Base-by-base conservation (phyloP, 2,329 filamentous ascomycete genomes). In the Colletotrichum tropicale region DNA sequence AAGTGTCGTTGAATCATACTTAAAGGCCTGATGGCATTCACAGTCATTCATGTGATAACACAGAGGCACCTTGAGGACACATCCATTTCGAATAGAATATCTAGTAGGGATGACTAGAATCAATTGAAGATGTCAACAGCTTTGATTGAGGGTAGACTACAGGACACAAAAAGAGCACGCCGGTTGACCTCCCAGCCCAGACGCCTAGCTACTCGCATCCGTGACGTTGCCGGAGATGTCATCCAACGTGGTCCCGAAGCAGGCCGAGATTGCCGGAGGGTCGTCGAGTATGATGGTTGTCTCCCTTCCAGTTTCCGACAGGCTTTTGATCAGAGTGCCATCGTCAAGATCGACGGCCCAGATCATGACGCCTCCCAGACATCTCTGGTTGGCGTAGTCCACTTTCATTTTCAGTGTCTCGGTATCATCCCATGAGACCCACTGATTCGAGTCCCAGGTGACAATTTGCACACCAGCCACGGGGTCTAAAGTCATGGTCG, bases 381-480 rank as follows among this genome's bases (percentile, higher is more conserved):
- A 83, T 6, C 66, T 75, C 48, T n/a, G 56, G 55, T 81, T 80
- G 3, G 82, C 83, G 65, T 78, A 82, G 24, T 84, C 80, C 34
- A 77, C 60, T 79, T 85, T 85, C 68, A 82, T 61, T 71, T 80
- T 75, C 67, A 84, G 77, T n/a, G 85, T 84, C 52, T 82, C 76
- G 4, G 38, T 78, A 71, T 86, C 82, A 75, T 87, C 85, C 55
- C 78, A 87, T 4, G 78, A 78, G 3, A 86, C 80, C 86, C 85
- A 87, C 74, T 87, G 83, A 68, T 84, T 77, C 8, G 36, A 66
- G 61, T 80, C 77, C 80, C 80, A 86, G 0, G 80, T 81, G 13
- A 83, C 77, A 9, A 79, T 79, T 74, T 85, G 82, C 18, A 84
- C 84, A 0, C 79, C 83, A 0, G 81, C 83, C 8, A 75, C 73